These are phyloP conservation scores for Bryoerythrophyllum caledonicum DNA, from an alignment of 225 moss, liverwort and hornwort species.

Conservation along the genomic window DNA sequence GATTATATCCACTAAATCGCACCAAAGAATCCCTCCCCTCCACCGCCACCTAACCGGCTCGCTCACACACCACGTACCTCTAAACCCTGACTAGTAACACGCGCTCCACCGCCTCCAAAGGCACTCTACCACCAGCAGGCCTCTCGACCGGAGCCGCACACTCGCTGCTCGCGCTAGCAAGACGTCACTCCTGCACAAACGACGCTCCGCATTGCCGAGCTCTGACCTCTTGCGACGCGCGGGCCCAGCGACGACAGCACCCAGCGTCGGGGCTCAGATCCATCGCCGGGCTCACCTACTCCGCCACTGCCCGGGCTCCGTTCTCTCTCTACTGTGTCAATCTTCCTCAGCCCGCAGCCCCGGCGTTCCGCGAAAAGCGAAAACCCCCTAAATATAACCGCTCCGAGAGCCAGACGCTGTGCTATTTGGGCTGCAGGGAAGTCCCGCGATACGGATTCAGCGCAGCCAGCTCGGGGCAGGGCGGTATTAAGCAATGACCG, in stretches of 20 bases:
- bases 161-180: not conserved
- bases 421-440: conserved; percentile 13
- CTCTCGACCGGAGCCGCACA: too few species aligned
- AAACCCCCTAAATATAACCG: conserved; percentile 24
- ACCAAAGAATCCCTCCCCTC: not conserved
- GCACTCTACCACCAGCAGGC: too few species aligned
- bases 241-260: conserved; percentile 1
- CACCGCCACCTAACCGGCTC: too few species aligned
- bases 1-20: not conserved
- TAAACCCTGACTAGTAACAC: conserved; percentile 19
- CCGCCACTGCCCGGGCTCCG: not conserved
- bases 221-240: not conserved
- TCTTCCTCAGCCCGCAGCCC: not conserved
- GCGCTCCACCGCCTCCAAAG: not conserved
- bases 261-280: conserved; percentile 21
- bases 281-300: conserved; percentile 14
- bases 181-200: conserved; percentile 18
- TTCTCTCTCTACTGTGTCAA: not conserved
- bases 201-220: conserved; percentile 21
- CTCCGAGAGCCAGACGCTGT: not conserved
- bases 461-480: conserved; percentile 19
- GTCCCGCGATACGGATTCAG: conserved; percentile 10
- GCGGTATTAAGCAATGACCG: conserved; percentile 9
- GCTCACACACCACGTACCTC: not conserved
- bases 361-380: not conserved